These are phyloP conservation scores for carrot (Daucus carota) DNA, from an alignment of 129 eudicot species.

Conservation along the genomic window DH1_v3.0 NC_030383.2:48492001-48492500, in stretches of 20 bases:
- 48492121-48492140: conserved; percentile 46
- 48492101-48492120: too few species aligned
- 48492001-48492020: too few species aligned
- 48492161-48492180: too few species aligned
- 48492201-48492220: too few species aligned
- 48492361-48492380: conserved; percentile 48
- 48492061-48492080: too few species aligned
- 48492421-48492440: conserved; percentile 52
- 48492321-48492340: conserved; percentile 72
- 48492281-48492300: too few species aligned
- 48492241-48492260: conserved; percentile 19
- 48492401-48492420: conserved; percentile 34
- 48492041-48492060: too few species aligned
- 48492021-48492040: too few species aligned
- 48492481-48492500: conserved; percentile 29
- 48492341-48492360: conserved; percentile 58
- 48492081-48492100: too few species aligned
- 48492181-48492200: too few species aligned
- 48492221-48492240: too few species aligned
- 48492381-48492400: conserved; percentile 75
- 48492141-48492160: conserved; percentile 24
- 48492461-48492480: conserved; percentile 25
- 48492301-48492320: conserved; percentile 59
- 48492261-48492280: too few species aligned
- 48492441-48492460: conserved; percentile 56